Conservation (phyloP, 108 stramenopile species). For the Stephanodiscus triporus region DNA sequence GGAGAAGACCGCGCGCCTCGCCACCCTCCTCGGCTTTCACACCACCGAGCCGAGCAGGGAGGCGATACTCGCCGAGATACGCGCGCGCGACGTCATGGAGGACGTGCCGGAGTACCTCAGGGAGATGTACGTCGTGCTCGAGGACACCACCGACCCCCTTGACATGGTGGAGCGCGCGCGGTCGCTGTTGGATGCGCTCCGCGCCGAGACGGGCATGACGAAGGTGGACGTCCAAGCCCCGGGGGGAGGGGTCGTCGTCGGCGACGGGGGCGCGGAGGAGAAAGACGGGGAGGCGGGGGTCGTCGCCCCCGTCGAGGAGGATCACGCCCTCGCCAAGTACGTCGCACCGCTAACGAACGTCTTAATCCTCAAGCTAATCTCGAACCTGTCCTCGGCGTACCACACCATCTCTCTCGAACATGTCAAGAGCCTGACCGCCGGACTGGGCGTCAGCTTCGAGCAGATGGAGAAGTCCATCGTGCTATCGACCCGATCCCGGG, state of each 20-base stretch:
- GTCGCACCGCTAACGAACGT: constrained; percentile 72
- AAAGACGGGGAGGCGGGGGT: constrained; percentile 39
- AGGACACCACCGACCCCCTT: constrained; percentile 80
- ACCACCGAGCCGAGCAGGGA: constrained; percentile 89
- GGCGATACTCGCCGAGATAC: constrained; percentile 84
- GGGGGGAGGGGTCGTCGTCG: background rate
- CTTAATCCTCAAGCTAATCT: constrained; percentile 83
- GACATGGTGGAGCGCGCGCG: constrained; percentile 74
- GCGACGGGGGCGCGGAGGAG: constrained; percentile 14
- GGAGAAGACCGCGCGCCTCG: constrained; percentile 95
- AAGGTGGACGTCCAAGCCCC: background rate
- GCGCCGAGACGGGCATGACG: constrained; percentile 45
- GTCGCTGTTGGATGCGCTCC: constrained; percentile 73
- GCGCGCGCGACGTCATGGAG: constrained; percentile 70
- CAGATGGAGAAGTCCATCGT: constrained; percentile 93
- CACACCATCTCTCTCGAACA: constrained; percentile 89
- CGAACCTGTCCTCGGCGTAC: constrained; percentile 86
- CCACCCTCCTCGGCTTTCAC: constrained; percentile 92
- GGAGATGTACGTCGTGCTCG: constrained; percentile 80
- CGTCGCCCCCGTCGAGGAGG: constrained; percentile 44
- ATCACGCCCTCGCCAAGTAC: constrained; percentile 64
- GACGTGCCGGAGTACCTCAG: constrained; percentile 77
- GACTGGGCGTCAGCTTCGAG: constrained; percentile 82
- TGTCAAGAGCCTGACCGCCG: constrained; percentile 73
- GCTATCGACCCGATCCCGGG: constrained; percentile 68